Evolutionary conservation across 805 yeast genomes (phyloP).

Genomic region (Tetrapisispora nanseiensis): DNA sequence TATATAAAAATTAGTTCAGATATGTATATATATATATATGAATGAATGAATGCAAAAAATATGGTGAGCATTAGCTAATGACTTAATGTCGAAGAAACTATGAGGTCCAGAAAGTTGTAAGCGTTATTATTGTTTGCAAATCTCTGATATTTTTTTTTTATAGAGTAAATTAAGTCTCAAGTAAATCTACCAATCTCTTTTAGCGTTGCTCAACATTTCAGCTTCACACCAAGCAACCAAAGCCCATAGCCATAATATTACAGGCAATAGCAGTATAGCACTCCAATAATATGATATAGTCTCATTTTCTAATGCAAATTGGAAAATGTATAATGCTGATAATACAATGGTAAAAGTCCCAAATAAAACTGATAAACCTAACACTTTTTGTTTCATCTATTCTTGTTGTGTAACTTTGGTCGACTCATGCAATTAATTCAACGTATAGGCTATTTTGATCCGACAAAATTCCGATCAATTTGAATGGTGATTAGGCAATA

Average conservation of each 20-base stretch:
- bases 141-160: too few relatives aligned
- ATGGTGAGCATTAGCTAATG: too few relatives aligned
- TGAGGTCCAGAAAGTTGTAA: background rate
- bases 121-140: too few relatives aligned
- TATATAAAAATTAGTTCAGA: background rate
- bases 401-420: background rate
- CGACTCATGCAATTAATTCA: background rate
- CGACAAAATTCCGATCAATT: too few relatives aligned
- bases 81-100: too few relatives aligned
- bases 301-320: slow-evolving; percentile 8
- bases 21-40: background rate
- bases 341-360: slow-evolving; percentile 14
- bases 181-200: slow-evolving; percentile 6
- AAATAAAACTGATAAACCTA: slow-evolving; percentile 10
- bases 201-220: slow-evolving; percentile 26
- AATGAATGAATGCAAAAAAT: too few relatives aligned
- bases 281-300: slow-evolving; percentile 22
- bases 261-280: slow-evolving; percentile 21
- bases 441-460: too few relatives aligned
- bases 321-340: slow-evolving; percentile 8
- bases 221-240: slow-evolving; percentile 28
- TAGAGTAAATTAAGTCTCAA: background rate
- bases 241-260: slow-evolving; percentile 27
- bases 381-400: slow-evolving; percentile 13
- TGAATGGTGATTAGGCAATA: too few relatives aligned